A percentile compares a stretch with the other conserved stretches of the same genome.
phyloP scores from a whole-genome alignment of 2,329 filamentous ascomycete species.

The Pseudophaeomoniella oleicola region DNA sequence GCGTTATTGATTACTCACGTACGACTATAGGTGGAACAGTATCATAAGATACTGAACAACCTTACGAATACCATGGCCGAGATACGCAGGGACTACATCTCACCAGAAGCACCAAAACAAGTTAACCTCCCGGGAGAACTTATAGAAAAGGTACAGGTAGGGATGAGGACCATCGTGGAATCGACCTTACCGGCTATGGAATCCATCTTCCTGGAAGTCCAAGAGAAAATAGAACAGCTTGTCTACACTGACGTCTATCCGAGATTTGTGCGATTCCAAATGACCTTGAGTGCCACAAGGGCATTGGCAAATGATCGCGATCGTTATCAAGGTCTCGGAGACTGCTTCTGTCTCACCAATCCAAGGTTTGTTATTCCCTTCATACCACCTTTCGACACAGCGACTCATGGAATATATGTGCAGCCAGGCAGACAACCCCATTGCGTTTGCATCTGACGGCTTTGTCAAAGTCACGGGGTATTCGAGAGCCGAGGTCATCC shows the following conservation, averaged over 20 bases:
- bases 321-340: conserved; percentile 39
- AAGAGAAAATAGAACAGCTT: conserved; percentile 29
- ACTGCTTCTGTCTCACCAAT: conserved; percentile 45
- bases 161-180: conserved; percentile 32
- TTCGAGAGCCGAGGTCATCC: conserved; percentile 30
- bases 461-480: conserved; percentile 40
- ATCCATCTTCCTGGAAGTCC: conserved; percentile 28
- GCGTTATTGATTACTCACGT: conserved; percentile 1
- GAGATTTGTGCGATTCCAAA: conserved; percentile 37
- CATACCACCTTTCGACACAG: not conserved
- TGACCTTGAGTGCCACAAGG: conserved; percentile 30
- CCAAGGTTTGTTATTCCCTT: conserved; percentile 16
- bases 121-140: conserved; percentile 27
- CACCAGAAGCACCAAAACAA: conserved; percentile 19
- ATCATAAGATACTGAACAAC: conserved; percentile 29
- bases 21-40: conserved; percentile 25
- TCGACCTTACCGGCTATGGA: conserved; percentile 33
- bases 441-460: conserved; percentile 34
- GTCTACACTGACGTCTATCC: conserved; percentile 34
- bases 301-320: conserved; percentile 27
- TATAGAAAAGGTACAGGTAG: conserved; percentile 27
- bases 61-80: conserved; percentile 30
- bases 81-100: conserved; percentile 30
- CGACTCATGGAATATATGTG: not conserved
- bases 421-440: conserved; percentile 33